Evolutionary conservation across 129 eudicot species (phyloP).

Genomic region (Artemisia argyi): DNA sequence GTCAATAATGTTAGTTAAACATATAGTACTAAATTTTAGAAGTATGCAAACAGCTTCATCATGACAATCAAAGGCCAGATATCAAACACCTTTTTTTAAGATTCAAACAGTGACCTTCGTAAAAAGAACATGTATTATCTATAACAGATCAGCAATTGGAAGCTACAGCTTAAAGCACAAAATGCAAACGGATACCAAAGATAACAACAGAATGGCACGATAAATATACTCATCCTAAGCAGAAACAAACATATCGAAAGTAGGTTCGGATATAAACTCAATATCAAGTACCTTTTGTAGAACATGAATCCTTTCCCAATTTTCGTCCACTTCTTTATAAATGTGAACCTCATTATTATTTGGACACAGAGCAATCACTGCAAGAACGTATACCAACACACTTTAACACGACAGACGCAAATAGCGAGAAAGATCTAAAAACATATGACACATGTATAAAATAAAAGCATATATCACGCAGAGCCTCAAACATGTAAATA

Average conservation of each 20-base stretch:
- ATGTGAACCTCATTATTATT: slow-evolving; percentile 91
- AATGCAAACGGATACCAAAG: slow-evolving; percentile 10
- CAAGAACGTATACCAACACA: slow-evolving; percentile 23
- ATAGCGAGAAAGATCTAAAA: slow-evolving; percentile 1
- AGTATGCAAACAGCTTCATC: slow-evolving; percentile 10
- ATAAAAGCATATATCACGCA: slow-evolving; percentile 12
- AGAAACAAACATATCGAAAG: not conserved
- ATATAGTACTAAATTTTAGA: not conserved
- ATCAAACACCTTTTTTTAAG: slow-evolving; percentile 6
- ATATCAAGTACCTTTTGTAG: slow-evolving; percentile 78
- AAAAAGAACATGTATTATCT: not conserved
- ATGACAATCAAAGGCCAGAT: slow-evolving; percentile 1
- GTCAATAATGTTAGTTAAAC: not conserved
- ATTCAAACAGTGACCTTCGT: not conserved
- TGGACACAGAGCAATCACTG: slow-evolving; percentile 98
- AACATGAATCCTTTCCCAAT: slow-evolving; percentile 92
- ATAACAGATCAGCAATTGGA: slow-evolving; percentile 15
- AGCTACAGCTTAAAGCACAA: not conserved
- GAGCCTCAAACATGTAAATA: slow-evolving; percentile 10
- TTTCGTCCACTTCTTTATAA: slow-evolving; percentile 57
- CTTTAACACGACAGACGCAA: not conserved
- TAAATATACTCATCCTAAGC: slow-evolving; percentile 8
- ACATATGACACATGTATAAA: slow-evolving; percentile 15
- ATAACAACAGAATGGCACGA: not conserved
- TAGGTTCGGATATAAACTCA: not conserved